Conservation (phyloP, 1,284 basidiomycete species). For the Uromyces viciae-fabae region DNA sequence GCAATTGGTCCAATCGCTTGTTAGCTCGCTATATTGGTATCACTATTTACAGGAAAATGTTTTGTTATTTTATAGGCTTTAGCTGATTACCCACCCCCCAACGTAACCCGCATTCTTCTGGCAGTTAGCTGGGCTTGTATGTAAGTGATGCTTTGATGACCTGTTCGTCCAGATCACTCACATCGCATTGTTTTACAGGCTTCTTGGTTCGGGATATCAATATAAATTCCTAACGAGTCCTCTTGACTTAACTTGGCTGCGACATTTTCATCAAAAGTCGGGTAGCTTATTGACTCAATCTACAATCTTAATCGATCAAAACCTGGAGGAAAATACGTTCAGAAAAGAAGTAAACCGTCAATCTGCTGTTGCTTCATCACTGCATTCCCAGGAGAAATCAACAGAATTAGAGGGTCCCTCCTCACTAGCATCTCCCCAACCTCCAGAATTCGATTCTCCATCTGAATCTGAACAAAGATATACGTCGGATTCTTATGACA, state of each 20-base stretch:
- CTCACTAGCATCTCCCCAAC: slow-evolving; percentile 20
- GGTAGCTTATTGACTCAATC: neutral
- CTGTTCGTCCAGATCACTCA: neutral
- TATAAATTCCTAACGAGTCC: slow-evolving; percentile 10
- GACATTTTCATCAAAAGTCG: neutral
- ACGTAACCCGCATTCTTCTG: slow-evolving; percentile 7
- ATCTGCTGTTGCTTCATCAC: neutral
- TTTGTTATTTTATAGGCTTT: neutral
- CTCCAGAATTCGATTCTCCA: slow-evolving; percentile 16
- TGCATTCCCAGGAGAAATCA: neutral
- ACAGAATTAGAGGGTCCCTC: neutral
- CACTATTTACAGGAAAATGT: neutral
- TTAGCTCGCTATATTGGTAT: neutral
- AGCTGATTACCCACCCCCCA: slow-evolving; percentile 16
- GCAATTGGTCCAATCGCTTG: neutral
- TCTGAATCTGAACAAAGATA: slow-evolving; percentile 11
- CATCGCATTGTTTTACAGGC: slow-evolving; percentile 2
- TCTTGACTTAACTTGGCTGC: neutral
- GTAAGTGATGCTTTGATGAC: neutral
- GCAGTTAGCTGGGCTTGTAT: neutral
- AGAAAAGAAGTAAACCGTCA: neutral
- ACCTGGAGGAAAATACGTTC: neutral
- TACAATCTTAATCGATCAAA: neutral
- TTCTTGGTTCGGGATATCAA: neutral
- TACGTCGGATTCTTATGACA: slow-evolving; percentile 28